A percentile compares a stretch with the other conserved stretches of the same genome.
phyloP scores from a whole-genome alignment of 2,329 filamentous ascomycete species.

The Hymenotorrendiella dingleyae region DNA sequence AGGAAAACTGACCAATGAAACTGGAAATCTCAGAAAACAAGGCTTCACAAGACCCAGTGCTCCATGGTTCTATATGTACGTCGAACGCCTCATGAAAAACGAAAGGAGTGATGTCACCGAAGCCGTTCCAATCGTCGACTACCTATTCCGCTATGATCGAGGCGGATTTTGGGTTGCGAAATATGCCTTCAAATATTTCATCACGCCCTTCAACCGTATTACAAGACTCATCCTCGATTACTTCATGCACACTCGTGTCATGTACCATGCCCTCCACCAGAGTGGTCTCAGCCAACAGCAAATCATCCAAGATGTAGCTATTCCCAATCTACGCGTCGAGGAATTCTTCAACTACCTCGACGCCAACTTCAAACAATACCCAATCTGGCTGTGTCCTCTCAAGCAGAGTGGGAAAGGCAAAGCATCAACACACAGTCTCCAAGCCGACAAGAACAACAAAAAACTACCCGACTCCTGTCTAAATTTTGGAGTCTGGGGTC shows the following conservation, averaged over 20 bases:
- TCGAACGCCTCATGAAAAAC: constrained; percentile 28
- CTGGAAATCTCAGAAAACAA: constrained; percentile 27
- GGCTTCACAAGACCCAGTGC: constrained; percentile 47
- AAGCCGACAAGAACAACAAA: constrained; percentile 14
- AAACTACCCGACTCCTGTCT: constrained; percentile 43
- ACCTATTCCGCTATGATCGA: constrained; percentile 57
- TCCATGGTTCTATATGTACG: constrained; percentile 62
- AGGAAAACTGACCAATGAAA: constrained; percentile 40
- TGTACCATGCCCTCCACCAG: constrained; percentile 56
- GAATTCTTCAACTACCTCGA: constrained; percentile 47
- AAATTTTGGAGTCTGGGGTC: constrained; percentile 74
- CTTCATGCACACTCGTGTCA: constrained; percentile 53
- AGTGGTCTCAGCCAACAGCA: constrained; percentile 48
- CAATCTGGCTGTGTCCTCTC: constrained; percentile 52
- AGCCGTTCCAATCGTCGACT: constrained; percentile 38
- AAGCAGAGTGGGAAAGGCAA: constrained; percentile 25
- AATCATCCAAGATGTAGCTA: constrained; percentile 56
- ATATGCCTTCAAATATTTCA: constrained; percentile 57
- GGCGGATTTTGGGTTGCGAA: constrained; percentile 60
- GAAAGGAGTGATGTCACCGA: constrained; percentile 30
- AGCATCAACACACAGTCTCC: constrained; percentile 15
- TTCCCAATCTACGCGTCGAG: constrained; percentile 44
- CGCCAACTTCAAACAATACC: constrained; percentile 27
- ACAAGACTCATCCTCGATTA: constrained; percentile 53
- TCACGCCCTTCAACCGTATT: constrained; percentile 51